Evolutionary conservation across 306 rosid genomes (phyloP).

Genomic region (Sindora glabra): DNA sequence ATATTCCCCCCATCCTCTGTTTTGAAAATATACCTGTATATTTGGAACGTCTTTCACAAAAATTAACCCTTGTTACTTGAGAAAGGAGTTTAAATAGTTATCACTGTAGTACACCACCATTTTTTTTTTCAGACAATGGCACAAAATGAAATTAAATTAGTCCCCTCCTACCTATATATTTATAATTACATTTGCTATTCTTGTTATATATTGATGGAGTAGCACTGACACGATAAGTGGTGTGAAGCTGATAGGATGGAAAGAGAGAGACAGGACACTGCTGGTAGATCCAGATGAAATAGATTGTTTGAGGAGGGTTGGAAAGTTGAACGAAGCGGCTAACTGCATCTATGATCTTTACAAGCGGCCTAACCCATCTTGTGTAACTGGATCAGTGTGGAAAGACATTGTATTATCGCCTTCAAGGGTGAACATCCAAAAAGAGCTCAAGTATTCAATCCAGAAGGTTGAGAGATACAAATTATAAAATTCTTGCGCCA

Average conservation of each 20-base stretch:
- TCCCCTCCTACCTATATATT: too few species aligned
- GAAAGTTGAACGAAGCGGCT: slow-evolving; percentile 61
- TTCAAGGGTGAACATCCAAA: slow-evolving; percentile 71
- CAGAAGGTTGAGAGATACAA: slow-evolving; percentile 56
- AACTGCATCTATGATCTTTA: slow-evolving; percentile 72
- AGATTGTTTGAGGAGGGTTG: slow-evolving; percentile 67
- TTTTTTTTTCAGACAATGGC: too few species aligned
- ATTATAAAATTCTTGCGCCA: too few species aligned
- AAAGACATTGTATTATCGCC: slow-evolving; percentile 90
- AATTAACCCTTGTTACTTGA: too few species aligned
- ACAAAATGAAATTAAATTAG: too few species aligned
- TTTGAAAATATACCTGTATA: too few species aligned
- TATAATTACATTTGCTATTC: too few species aligned
- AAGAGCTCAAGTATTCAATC: slow-evolving; percentile 81
- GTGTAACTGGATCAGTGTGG: slow-evolving; percentile 77
- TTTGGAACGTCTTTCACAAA: too few species aligned
- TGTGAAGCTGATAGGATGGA: slow-evolving; percentile 89
- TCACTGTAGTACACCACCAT: too few species aligned
- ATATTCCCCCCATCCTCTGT: too few species aligned
- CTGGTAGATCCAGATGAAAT: slow-evolving; percentile 91
- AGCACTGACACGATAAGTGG: slow-evolving; percentile 15
- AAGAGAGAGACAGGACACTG: slow-evolving; percentile 79
- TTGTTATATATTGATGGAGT: too few species aligned
- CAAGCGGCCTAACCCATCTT: slow-evolving; percentile 68
- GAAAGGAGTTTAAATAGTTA: too few species aligned